These are phyloP conservation scores for Mycena polygramma DNA, from an alignment of 768 basidiomycete species.

Conservation along the genomic window DNA sequence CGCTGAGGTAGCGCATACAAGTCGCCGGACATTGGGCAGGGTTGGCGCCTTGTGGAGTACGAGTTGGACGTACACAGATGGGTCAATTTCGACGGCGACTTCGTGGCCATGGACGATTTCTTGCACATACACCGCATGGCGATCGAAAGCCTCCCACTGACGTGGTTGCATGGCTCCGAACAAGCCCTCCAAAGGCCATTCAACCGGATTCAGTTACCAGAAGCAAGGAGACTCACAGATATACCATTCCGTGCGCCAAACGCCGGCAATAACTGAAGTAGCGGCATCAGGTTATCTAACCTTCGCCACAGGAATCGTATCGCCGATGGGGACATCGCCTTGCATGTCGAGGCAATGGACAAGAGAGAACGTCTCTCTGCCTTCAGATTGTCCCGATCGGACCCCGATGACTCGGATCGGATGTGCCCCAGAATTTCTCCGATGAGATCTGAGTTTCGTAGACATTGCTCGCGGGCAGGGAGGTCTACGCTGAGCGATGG, in stretches of 20 bases:
- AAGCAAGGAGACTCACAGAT: constrained; percentile 1
- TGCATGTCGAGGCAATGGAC: constrained; percentile 17
- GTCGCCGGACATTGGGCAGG: constrained; percentile 7
- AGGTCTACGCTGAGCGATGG: not conserved
- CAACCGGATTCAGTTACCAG: not conserved
- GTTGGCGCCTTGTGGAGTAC: not conserved
- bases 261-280: constrained; percentile 12
- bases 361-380: constrained; percentile 1
- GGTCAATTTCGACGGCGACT: not conserved
- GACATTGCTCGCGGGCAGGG: constrained; percentile 12
- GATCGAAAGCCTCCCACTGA: constrained; percentile 15
- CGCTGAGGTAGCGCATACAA: not conserved
- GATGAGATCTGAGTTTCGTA: constrained; percentile 20
- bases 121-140: constrained; percentile 4
- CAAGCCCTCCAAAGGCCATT: not conserved
- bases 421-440: constrained; percentile 7
- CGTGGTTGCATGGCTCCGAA: not conserved
- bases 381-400: not conserved
- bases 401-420: not conserved
- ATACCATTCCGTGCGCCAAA: not conserved
- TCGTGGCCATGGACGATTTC: constrained; percentile 18
- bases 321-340: constrained; percentile 10
- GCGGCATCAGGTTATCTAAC: constrained; percentile 18
- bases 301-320: constrained; percentile 18
- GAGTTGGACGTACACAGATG: constrained; percentile 18